Base-by-base conservation (phyloP, 2,329 filamentous ascomycete genomes). In the Metarhizium anisopliae region DNA sequence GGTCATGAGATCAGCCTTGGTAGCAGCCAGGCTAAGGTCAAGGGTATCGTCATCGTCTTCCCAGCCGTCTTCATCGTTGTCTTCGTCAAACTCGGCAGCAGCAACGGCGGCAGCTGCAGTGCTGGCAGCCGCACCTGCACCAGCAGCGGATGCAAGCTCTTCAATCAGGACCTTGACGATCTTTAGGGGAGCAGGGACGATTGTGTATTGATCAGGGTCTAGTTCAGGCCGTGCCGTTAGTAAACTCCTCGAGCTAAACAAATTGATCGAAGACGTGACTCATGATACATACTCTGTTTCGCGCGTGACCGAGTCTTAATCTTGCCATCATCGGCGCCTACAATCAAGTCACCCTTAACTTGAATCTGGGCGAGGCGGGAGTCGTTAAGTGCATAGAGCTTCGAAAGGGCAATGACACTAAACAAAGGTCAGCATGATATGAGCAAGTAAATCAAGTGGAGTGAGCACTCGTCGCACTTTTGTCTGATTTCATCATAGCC, bases 401-500 rank as follows among this genome's bases (percentile, higher is more conserved):
- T 96, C 0, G 91, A 92, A 2, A 99, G 80, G 6, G 94, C 94
- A 63, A 96, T 93, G 57, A 96, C 90, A 66, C 89, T 93, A 63
- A 6, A 40, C 18, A 32, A 61, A 77, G 11, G 36, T 55, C 18
- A 47, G 50, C n/a, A 30, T 36, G 7, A 3, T 51, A 16, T 20
- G 6, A 47, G 7, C 20, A 16, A 14, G 20, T 49, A 2, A 30
- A 30, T 16, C 16, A 30, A 14, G 25, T 29, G 6, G 45, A 30
- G 20, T 10, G 18, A 52, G 18, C 11, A 11, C n/a, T 18, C 11
- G 2, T 76, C 85, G 71, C 76, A 92, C 89, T 97, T 99, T 71
- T 96, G 90, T 63, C 92, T 84, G 63, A 97, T 97, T 70, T 96
- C 93, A 64, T 97, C 92, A 64, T 96, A 99, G 13, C 94, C 94